Conservation (phyloP, 495 filamentous ascomycete genomes). For the Neurospora sp. region DNA sequence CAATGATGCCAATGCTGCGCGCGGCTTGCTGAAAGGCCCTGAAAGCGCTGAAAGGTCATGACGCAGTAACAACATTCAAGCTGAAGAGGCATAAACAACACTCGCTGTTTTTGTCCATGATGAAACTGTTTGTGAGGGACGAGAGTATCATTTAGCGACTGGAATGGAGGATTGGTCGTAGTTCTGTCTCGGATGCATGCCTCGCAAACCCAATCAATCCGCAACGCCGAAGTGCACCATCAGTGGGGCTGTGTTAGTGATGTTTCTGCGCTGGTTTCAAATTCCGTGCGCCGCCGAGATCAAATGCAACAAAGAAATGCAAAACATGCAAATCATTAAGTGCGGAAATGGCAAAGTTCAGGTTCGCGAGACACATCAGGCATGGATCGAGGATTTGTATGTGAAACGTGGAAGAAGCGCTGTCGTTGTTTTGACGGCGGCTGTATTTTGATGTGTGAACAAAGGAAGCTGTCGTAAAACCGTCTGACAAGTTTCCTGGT, state of each 20-base stretch:
- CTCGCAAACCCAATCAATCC: background rate
- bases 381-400: no score
- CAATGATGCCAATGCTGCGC: background rate
- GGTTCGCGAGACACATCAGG: background rate
- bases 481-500: background rate
- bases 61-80: background rate
- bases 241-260: background rate
- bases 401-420: no score
- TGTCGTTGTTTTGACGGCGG: background rate
- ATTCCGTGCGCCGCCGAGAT: background rate
- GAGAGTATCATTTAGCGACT: background rate
- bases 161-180: background rate
- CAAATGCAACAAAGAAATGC: background rate
- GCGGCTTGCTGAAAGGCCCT: background rate
- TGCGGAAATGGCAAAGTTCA: background rate
- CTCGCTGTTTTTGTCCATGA: background rate
- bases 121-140: background rate
- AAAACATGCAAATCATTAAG: background rate
- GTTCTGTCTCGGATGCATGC: background rate
- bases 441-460: background rate
- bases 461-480: background rate
- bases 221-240: background rate
- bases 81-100: background rate
- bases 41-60: background rate
- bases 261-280: background rate